These are phyloP conservation scores for Didymella segeticola DNA, from an alignment of 2,329 filamentous ascomycete species.

Conservation along the genomic window DNA sequence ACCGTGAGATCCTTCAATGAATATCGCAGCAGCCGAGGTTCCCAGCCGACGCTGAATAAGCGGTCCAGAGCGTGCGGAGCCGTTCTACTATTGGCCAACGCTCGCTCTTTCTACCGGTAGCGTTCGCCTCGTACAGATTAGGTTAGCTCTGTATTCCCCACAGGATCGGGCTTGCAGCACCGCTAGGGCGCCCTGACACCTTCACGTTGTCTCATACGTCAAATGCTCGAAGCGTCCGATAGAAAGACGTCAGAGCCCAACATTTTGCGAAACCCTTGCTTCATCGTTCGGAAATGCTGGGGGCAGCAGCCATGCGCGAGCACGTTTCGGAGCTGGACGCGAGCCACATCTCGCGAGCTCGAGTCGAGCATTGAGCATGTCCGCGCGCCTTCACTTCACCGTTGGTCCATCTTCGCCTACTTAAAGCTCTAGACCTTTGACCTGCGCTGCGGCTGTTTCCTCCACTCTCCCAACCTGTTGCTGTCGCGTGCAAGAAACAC, in stretches of 20 bases:
- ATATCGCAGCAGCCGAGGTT: background rate
- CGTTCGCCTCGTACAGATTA: background rate
- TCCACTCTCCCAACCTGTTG: too few species aligned
- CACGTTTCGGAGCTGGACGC: background rate
- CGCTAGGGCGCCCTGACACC: background rate
- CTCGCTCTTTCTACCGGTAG: background rate
- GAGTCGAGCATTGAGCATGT: background rate
- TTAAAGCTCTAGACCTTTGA: background rate
- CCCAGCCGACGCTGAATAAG: background rate
- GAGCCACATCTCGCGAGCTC: background rate
- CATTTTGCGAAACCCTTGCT: background rate
- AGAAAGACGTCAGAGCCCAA: background rate
- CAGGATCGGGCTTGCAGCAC: background rate
- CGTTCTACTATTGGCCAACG: background rate
- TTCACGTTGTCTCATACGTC: background rate
- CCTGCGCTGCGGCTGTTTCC: too few species aligned
- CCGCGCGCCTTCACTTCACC: background rate
- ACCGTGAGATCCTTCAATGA: background rate
- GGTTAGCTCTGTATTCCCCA: background rate
- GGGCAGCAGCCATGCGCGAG: background rate
- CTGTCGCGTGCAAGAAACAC: too few species aligned
- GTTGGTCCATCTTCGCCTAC: background rate
- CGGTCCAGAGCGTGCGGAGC: background rate
- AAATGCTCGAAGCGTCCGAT: background rate
- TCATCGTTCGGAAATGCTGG: background rate